A percentile compares a stretch with the other conserved stretches of the same genome.
Conservation (phyloP, 306 rosid species). For the Pachyrhizus erosus region DNA sequence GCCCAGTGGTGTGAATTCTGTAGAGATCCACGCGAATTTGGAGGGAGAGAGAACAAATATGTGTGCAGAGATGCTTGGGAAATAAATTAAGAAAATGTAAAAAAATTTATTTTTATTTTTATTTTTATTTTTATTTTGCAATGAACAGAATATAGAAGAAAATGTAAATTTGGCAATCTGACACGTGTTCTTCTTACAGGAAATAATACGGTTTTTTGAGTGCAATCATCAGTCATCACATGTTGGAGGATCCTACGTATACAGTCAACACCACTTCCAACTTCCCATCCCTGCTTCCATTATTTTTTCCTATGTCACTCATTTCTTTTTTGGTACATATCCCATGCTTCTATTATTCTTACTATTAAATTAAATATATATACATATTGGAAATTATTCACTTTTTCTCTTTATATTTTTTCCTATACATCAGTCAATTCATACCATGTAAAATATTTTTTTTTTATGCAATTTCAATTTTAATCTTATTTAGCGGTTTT, state of each 20-base stretch:
- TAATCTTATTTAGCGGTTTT: no score
- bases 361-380: no score
- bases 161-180: neutral
- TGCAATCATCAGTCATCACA: slow-evolving; percentile 21
- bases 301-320: neutral
- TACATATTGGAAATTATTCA: no score
- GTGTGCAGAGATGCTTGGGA: neutral
- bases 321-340: no score
- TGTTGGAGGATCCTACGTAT: neutral
- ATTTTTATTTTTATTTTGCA: neutral
- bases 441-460: no score
- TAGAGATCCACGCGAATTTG: slow-evolving; percentile 60
- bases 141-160: slow-evolving; percentile 18
- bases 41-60: slow-evolving; percentile 43
- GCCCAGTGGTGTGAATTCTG: slow-evolving; percentile 14
- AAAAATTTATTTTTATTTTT: no score
- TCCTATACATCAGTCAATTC: no score
- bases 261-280: slow-evolving; percentile 37
- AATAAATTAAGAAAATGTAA: no score
- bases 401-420: no score
- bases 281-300: neutral
- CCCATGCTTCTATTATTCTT: no score
- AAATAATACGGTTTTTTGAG: slow-evolving; percentile 4
- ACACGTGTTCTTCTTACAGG: slow-evolving; percentile 35
- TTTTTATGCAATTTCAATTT: no score